Percentiles rank a stretch among this genome's conserved stretches.
phyloP scores from a whole-genome alignment of 1,284 basidiomycete species.

The Macrocybe sp. region DNA sequence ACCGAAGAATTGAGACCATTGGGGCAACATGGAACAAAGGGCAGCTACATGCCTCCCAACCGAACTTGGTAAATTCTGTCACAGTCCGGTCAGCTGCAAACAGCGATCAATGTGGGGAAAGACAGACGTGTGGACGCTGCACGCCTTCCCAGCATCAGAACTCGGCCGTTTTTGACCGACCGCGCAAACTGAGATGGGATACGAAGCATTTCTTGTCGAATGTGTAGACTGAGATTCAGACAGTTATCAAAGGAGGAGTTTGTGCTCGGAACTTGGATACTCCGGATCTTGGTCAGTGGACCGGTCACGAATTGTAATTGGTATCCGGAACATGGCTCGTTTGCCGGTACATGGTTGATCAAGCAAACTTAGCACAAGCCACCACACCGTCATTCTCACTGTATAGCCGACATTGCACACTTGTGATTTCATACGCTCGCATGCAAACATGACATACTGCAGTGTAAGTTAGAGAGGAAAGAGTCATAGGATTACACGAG shows the following conservation, averaged over 20 bases:
- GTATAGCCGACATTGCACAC: not conserved
- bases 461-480: constrained; percentile 34
- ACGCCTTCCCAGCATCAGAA: constrained; percentile 3
- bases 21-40: not conserved
- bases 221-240: too few relatives aligned
- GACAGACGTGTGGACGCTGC: constrained; percentile 15
- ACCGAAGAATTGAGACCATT: not conserved
- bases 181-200: not conserved
- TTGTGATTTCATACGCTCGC: constrained; percentile 18
- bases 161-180: too few relatives aligned
- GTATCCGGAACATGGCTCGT: too few relatives aligned
- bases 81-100: not conserved
- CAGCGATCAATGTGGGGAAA: not conserved
- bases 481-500: constrained; percentile 32
- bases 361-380: too few relatives aligned
- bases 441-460: constrained; percentile 47
- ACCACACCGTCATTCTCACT: too few relatives aligned
- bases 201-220: not conserved
- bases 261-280: too few relatives aligned
- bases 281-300: too few relatives aligned
- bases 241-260: too few relatives aligned
- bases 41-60: constrained; percentile 54
- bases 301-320: too few relatives aligned
- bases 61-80: constrained; percentile 50
- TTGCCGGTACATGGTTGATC: too few relatives aligned